Conservation (phyloP, 1,284 basidiomycete species). For the Boletus mariae region DNA sequence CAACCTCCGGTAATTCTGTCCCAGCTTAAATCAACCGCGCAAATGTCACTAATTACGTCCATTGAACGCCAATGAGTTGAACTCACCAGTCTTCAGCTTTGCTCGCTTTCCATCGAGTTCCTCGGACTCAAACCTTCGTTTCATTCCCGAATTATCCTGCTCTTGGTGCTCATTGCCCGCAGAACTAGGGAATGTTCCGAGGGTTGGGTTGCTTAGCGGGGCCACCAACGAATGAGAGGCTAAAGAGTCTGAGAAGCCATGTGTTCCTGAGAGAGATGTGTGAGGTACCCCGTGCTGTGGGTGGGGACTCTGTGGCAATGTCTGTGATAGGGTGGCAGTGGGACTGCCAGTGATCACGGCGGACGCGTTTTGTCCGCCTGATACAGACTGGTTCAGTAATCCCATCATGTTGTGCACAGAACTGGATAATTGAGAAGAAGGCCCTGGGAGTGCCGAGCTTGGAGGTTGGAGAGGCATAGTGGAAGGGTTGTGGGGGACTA, state of each 20-base stretch:
- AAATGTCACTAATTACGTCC: slow-evolving; percentile 30
- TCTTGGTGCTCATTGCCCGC: slow-evolving; percentile 27
- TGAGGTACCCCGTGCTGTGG: slow-evolving; percentile 32
- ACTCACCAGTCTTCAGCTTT: slow-evolving; percentile 63
- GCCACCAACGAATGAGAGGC: slow-evolving; percentile 19
- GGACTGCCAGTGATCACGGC: slow-evolving; percentile 24
- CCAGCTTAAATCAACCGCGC: slow-evolving; percentile 29
- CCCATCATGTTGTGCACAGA: slow-evolving; percentile 28
- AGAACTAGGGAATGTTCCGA: slow-evolving; percentile 10
- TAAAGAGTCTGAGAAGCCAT: slow-evolving; percentile 27
- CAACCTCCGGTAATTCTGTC: slow-evolving; percentile 42
- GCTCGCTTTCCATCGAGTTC: slow-evolving; percentile 63
- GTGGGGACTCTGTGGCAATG: slow-evolving; percentile 38
- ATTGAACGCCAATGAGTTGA: slow-evolving; percentile 12
- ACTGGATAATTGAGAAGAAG: slow-evolving; percentile 23
- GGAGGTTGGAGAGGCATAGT: slow-evolving; percentile 15
- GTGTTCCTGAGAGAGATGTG: slow-evolving; percentile 25
- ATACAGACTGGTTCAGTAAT: slow-evolving; percentile 28
- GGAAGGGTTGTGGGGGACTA: slow-evolving; percentile 16
- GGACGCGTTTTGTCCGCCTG: slow-evolving; percentile 18
- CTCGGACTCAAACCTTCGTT: slow-evolving; percentile 67
- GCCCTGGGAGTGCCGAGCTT: slow-evolving; percentile 9
- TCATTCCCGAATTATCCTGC: slow-evolving; percentile 53
- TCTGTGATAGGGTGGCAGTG: slow-evolving; percentile 34
- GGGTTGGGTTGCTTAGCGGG: slow-evolving; percentile 10